Percentiles rank a stretch among this genome's conserved stretches.
phyloP scores from a whole-genome alignment of 2,329 filamentous ascomycete genomes.

The Uncinocarpus reesii region DNA sequence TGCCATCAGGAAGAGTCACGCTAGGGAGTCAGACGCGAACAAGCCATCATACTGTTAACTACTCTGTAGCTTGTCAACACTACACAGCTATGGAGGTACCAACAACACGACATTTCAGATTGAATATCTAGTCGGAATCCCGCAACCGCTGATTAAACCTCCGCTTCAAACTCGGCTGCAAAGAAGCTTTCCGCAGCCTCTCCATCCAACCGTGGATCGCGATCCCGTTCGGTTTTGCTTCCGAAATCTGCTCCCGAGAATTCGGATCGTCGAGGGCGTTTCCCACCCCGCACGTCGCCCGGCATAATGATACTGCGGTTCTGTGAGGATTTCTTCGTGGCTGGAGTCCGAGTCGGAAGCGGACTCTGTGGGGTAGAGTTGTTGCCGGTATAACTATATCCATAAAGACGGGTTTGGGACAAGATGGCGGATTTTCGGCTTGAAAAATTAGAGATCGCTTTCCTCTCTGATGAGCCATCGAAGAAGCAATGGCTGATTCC shows the following conservation, averaged over 20 bases:
- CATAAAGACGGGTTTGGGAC: background rate
- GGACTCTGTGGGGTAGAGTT: slow-evolving; percentile 1
- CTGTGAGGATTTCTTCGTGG: background rate
- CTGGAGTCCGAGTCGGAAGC: background rate
- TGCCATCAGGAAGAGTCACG: too few relatives aligned
- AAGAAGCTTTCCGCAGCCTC: too few relatives aligned
- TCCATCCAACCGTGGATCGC: too few relatives aligned
- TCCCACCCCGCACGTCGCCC: background rate
- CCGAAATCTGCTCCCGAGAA: background rate
- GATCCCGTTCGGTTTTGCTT: background rate
- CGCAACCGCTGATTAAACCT: too few relatives aligned
- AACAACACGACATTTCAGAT: too few relatives aligned
- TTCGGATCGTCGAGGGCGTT: background rate
- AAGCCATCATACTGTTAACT: too few relatives aligned
- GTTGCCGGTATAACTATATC: background rate
- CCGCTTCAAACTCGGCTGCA: too few relatives aligned
- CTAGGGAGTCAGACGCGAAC: too few relatives aligned
- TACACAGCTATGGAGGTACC: too few relatives aligned
- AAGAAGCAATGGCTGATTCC: background rate
- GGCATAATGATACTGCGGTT: slow-evolving; percentile 4
- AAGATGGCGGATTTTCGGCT: background rate
- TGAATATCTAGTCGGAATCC: too few relatives aligned
- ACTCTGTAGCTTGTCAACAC: too few relatives aligned
- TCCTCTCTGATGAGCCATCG: background rate
- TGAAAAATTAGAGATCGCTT: background rate